These are phyloP conservation scores for Suillus subalutaceus DNA, from an alignment of 768 basidiomycete species.

Conservation along the genomic window DNA sequence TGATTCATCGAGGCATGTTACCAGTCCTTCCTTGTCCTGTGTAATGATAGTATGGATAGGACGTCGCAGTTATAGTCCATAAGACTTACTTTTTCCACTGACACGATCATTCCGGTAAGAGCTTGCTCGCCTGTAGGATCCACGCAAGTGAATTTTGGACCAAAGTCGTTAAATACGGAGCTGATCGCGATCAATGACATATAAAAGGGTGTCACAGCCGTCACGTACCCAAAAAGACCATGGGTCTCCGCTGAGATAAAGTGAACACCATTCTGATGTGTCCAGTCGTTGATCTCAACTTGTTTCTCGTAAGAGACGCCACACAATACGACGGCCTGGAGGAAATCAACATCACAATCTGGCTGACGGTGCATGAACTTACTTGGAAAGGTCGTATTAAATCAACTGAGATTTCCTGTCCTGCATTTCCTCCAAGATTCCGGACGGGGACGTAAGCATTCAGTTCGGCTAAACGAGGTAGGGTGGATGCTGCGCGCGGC, in stretches of 20 bases:
- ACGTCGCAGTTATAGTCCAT: background rate
- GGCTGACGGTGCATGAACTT: slow-evolving; percentile 21
- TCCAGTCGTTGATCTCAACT: slow-evolving; percentile 95
- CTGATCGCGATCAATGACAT: slow-evolving; percentile 42
- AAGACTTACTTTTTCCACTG: slow-evolving; percentile 73
- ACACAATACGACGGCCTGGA: slow-evolving; percentile 87
- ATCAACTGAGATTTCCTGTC: slow-evolving; percentile 79
- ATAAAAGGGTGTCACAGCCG: background rate
- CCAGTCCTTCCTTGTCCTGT: slow-evolving; percentile 86
- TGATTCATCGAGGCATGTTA: slow-evolving; percentile 96
- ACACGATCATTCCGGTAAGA: slow-evolving; percentile 92
- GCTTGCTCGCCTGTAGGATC: slow-evolving; percentile 99
- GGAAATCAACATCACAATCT: background rate
- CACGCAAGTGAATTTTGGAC: slow-evolving; percentile 90
- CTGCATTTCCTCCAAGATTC: slow-evolving; percentile 75
- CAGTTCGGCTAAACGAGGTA: slow-evolving; percentile 89
- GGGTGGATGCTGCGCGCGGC: slow-evolving; percentile 81
- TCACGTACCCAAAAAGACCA: slow-evolving; percentile 88
- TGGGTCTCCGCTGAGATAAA: slow-evolving; percentile 92
- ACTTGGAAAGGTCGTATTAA: slow-evolving; percentile 90
- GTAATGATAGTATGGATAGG: background rate
- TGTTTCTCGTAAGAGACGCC: slow-evolving; percentile 79
- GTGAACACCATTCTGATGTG: slow-evolving; percentile 83
- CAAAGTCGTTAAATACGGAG: slow-evolving; percentile 96
- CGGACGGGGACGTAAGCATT: slow-evolving; percentile 96